Percentiles rank a stretch among this genome's conserved stretches.
Evolutionary conservation across 2,329 filamentous ascomycete genomes (phyloP).

Genomic region (Pseudomassariella vexata): DNA sequence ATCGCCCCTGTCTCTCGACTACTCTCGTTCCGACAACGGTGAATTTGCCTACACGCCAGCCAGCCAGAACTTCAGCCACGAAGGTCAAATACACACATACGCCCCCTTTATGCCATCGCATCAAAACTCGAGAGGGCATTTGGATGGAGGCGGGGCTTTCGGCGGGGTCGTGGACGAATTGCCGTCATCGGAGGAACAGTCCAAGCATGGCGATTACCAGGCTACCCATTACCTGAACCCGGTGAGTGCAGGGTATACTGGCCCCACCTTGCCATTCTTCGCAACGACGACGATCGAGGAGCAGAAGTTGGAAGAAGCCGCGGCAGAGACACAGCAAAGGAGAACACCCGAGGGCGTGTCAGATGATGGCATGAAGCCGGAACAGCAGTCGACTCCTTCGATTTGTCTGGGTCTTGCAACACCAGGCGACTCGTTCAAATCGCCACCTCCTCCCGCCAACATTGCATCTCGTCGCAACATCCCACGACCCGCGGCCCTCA

Average conservation of each 20-base stretch:
- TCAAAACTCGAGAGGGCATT: slow-evolving; percentile 2
- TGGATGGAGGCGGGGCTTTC: slow-evolving; percentile 2
- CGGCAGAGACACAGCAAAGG: slow-evolving; percentile 5
- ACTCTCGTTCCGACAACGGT: slow-evolving; percentile 10
- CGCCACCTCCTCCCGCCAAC: slow-evolving; percentile 43
- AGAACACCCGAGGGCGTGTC: too few species aligned
- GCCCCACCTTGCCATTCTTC: slow-evolving; percentile 13
- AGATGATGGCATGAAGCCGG: not conserved
- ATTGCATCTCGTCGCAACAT: slow-evolving; percentile 48
- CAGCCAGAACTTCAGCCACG: slow-evolving; percentile 10
- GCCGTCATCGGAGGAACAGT: slow-evolving; percentile 17
- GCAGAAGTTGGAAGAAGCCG: slow-evolving; percentile 6
- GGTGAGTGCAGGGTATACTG: slow-evolving; percentile 12
- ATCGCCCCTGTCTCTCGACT: slow-evolving; percentile 17
- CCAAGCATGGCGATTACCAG: slow-evolving; percentile 11
- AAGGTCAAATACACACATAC: slow-evolving; percentile 13
- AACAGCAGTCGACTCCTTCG: not conserved
- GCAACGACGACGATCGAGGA: slow-evolving; percentile 13
- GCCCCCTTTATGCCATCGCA: slow-evolving; percentile 10
- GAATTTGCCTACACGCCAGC: slow-evolving; percentile 11
- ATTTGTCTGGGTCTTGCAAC: not conserved
- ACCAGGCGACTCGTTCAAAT: slow-evolving; percentile 34
- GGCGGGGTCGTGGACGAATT: slow-evolving; percentile 9
- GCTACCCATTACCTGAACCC: slow-evolving; percentile 14
- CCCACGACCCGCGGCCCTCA: slow-evolving; percentile 43